Base-by-base conservation (phyloP, 164 flowering plant species). In the Berberis thunbergii region DNA sequence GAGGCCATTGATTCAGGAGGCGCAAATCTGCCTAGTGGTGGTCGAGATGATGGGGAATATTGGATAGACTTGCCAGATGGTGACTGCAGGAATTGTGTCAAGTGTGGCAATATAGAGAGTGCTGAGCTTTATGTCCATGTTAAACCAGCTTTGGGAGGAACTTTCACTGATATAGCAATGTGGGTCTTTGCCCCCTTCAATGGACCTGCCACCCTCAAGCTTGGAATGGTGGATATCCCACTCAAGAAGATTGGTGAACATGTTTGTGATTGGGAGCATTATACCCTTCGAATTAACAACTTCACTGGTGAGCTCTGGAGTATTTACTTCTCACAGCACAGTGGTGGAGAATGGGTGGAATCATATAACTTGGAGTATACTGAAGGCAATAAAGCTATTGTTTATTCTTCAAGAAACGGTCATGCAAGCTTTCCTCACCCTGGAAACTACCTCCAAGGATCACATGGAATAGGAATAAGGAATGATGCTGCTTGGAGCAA, bases 111-210 rank as follows among this genome's bases (percentile, higher is more conserved):
- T 56, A 40, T 86, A 62, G 80, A 74, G 48, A 81, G 79, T 66
- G 78, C 87, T 2, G 70, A 76, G 13, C 83, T 83, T 62, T 85
- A 85, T 61, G 80, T 80, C 45, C 93, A 87, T 71, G 85, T 82
- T 41, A 87, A 87, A 61, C 89, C 90, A 3, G 89, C 84, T 59
- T 43, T 75, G 13, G 93, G 93, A 26, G 88, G 88, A 44, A 79
- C 86, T 42, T 83, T 80, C 68, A 83, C 88, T 9, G 93, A 87
- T 70, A 67, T 86, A 38, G 93, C 57, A 9, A 80, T 87, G 77
- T 87, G 88, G 93, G 67, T 87, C 3, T 87, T 87, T 56, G 80
- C 79, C 56, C 93, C 93, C 52, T 87, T 83, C 66, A 87, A 87
- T 66, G 93, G 90, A 45, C 96, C 97, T 4, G 91, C 78, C n/a